Evolutionary conservation across 306 rosid genomes (phyloP).

Genomic region (Cicer chorassanicum): DNA sequence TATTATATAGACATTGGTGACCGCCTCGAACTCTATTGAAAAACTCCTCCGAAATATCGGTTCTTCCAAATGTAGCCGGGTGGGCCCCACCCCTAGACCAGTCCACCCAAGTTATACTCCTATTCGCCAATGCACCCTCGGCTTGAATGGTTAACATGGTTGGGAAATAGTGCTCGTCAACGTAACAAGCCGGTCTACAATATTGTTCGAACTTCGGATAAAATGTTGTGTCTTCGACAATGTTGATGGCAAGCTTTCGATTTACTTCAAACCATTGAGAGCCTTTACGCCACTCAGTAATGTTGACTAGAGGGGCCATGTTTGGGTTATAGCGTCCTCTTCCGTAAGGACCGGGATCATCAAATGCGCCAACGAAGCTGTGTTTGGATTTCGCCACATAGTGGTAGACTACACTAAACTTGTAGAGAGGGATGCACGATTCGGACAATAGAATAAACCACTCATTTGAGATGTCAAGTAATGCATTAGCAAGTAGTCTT

Average conservation of each 20-base stretch:
- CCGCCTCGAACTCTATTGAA: slow-evolving; percentile 49
- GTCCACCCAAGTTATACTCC: slow-evolving; percentile 96
- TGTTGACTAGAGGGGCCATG: slow-evolving; percentile 78
- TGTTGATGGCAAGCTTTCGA: slow-evolving; percentile 73
- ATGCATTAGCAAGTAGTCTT: slow-evolving; percentile 89
- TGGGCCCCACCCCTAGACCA: slow-evolving; percentile 99
- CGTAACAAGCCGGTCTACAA: slow-evolving; percentile 86
- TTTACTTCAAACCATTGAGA: slow-evolving; percentile 93
- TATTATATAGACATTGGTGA: slow-evolving; percentile 64
- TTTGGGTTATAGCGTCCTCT: slow-evolving; percentile 80
- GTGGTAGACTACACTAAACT: slow-evolving; percentile 61
- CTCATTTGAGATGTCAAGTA: slow-evolving; percentile 87
- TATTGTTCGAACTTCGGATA: slow-evolving; percentile 65
- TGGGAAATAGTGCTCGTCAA: slow-evolving; percentile 96
- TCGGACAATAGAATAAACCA: slow-evolving; percentile 87
- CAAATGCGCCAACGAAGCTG: slow-evolving; percentile 79
- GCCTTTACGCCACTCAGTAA: slow-evolving; percentile 93
- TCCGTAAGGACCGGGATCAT: slow-evolving; percentile 84
- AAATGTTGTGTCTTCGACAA: slow-evolving; percentile 65
- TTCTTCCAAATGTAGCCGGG: slow-evolving; percentile 82
- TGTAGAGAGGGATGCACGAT: slow-evolving; percentile 89
- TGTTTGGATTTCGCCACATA: slow-evolving; percentile 68
- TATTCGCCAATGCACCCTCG: slow-evolving; percentile 62
- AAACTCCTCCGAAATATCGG: slow-evolving; percentile 65
- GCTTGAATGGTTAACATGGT: slow-evolving; percentile 83